A percentile compares a stretch with the other conserved stretches of the same genome.
phyloP scores from a whole-genome alignment of 805 yeast species.

The Kluyveromyces dobzhanskii region DNA sequence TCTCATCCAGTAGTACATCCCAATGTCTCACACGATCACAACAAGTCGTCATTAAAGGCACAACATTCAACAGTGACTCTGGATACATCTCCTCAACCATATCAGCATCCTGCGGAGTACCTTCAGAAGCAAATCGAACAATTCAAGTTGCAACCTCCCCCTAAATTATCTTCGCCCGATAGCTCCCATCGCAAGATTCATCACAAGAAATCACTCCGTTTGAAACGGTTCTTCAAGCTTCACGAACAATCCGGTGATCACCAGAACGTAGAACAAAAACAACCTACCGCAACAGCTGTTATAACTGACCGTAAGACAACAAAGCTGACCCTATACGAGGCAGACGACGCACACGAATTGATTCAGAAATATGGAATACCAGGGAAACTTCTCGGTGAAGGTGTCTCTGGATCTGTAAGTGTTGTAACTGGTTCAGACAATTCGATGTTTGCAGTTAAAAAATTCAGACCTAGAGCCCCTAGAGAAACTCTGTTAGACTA shows the following conservation, averaged over 20 bases:
- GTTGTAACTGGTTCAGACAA: slow-evolving; percentile 57
- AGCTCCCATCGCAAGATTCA: background rate
- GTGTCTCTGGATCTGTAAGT: slow-evolving; percentile 93
- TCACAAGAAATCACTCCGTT: slow-evolving; percentile 20
- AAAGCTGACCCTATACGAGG: slow-evolving; percentile 31
- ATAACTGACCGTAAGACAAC: slow-evolving; percentile 6
- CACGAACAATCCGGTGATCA: slow-evolving; percentile 26
- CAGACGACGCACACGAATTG: slow-evolving; percentile 33
- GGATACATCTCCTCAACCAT: slow-evolving; percentile 13
- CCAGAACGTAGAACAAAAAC: slow-evolving; percentile 1
- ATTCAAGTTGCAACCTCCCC: slow-evolving; percentile 10
- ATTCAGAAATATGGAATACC: slow-evolving; percentile 64
- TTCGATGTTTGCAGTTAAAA: slow-evolving; percentile 75
- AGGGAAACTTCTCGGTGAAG: slow-evolving; percentile 75
- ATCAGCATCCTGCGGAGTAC: slow-evolving; percentile 24
- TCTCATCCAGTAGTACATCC: slow-evolving; percentile 1
- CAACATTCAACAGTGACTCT: slow-evolving; percentile 1
- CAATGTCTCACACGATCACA: background rate
- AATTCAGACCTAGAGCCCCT: slow-evolving; percentile 50
- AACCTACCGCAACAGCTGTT: slow-evolving; percentile 5
- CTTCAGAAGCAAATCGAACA: slow-evolving; percentile 22
- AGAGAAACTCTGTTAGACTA: slow-evolving; percentile 63
- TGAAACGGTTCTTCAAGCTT: slow-evolving; percentile 43
- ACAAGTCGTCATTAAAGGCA: slow-evolving; percentile 1
- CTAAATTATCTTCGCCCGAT: slow-evolving; percentile 4